Percentiles rank a stretch among this genome's conserved stretches.
These are phyloP conservation scores for Trichomonascaceae sp. DNA, from an alignment of 1,139 yeast species.

Conservation along the genomic window DNA sequence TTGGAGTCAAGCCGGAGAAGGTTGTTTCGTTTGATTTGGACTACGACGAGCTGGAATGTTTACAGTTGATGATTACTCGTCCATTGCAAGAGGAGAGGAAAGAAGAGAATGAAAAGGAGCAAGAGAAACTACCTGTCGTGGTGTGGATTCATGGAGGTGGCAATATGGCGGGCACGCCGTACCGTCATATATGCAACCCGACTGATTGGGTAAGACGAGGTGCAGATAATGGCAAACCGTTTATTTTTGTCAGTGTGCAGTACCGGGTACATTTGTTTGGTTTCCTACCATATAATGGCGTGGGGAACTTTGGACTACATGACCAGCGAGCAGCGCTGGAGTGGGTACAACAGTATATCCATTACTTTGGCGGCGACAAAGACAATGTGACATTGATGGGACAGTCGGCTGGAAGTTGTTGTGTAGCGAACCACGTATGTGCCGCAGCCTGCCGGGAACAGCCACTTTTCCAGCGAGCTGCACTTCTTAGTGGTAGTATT, in stretches of 20 bases:
- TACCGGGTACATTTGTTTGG: slow-evolving; percentile 26
- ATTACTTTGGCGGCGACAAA: slow-evolving; percentile 26
- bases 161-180: slow-evolving; percentile 22
- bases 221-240: slow-evolving; percentile 13
- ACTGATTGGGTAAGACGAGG: slow-evolving; percentile 14
- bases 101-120: slow-evolving; percentile 1
- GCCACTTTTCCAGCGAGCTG: slow-evolving; percentile 11
- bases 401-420: slow-evolving; percentile 26
- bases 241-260: slow-evolving; percentile 25
- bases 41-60: slow-evolving; percentile 18
- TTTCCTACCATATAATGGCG: slow-evolving; percentile 17
- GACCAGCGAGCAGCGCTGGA: slow-evolving; percentile 27
- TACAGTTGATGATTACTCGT: slow-evolving; percentile 13
- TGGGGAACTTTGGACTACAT: slow-evolving; percentile 18
- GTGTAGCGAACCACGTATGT: slow-evolving; percentile 11
- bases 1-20: slow-evolving; percentile 11
- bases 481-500: slow-evolving; percentile 13
- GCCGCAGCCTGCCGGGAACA: slow-evolving; percentile 1
- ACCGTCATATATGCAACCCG: slow-evolving; percentile 20
- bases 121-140: slow-evolving; percentile 19
- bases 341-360: slow-evolving; percentile 25
- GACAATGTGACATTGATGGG: slow-evolving; percentile 28
- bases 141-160: slow-evolving; percentile 30
- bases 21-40: slow-evolving; percentile 11
- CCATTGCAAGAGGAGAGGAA: slow-evolving; percentile 7